Conservation (phyloP, 2,329 filamentous ascomycete genomes). For the Monosporascus sp. region DNA sequence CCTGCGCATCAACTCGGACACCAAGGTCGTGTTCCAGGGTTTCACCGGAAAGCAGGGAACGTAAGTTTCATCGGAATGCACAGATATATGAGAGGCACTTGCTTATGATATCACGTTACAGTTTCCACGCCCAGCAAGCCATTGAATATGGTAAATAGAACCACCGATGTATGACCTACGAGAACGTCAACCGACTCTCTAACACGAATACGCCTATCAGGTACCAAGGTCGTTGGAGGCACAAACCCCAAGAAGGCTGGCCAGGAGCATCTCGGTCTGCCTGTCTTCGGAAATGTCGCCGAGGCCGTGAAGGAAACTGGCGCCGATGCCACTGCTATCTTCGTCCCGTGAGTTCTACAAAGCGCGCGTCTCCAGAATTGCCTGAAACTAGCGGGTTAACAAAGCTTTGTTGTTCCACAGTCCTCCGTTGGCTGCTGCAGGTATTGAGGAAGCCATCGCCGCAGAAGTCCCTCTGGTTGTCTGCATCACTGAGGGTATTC, state of each 20-base stretch:
- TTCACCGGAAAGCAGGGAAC: conserved; percentile 97
- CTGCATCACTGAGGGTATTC: conserved; percentile 97
- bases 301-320: conserved; percentile 88
- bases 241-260: conserved; percentile 99
- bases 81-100: not conserved
- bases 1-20: conserved; percentile 87
- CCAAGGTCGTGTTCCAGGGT: conserved; percentile 93
- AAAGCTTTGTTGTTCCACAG: conserved; percentile 35
- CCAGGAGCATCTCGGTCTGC: conserved; percentile 78
- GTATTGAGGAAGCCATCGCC: conserved; percentile 93
- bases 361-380: conserved; percentile 36
- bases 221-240: conserved; percentile 95
- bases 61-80: conserved; percentile 45
- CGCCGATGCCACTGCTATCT: conserved; percentile 88
- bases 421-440: conserved; percentile 82
- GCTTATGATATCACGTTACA: conserved; percentile 37
- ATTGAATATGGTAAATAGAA: conserved; percentile 83
- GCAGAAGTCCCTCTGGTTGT: conserved; percentile 94
- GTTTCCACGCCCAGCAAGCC: conserved; percentile 95
- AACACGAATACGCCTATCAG: conserved; percentile 39
- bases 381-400: conserved; percentile 10
- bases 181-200: conserved; percentile 18
- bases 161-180: conserved; percentile 7
- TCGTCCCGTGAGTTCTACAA: conserved; percentile 76
- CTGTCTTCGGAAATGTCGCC: conserved; percentile 84